Percentiles rank a stretch among this genome's conserved stretches.
These are phyloP conservation scores for Cydonia oblonga DNA, from an alignment of 331 rosid species.

Conservation along the genomic window DNA sequence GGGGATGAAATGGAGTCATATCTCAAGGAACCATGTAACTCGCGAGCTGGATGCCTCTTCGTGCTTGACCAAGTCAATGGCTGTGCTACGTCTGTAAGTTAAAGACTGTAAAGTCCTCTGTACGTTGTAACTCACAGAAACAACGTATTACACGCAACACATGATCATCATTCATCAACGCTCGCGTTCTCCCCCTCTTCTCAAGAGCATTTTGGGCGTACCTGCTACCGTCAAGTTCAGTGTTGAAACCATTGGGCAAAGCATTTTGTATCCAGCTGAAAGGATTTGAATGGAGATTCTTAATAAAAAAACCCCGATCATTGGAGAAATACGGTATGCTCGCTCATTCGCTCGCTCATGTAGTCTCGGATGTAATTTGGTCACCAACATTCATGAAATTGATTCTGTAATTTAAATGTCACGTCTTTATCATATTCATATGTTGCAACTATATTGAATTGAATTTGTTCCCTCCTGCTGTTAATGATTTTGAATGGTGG, in stretches of 20 bases:
- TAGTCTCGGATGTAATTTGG: conserved; percentile 34
- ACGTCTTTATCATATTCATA: neutral
- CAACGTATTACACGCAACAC: neutral
- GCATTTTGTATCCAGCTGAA: conserved; percentile 25
- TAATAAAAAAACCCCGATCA: neutral
- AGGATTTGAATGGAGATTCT: conserved; percentile 26
- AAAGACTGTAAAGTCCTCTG: conserved; percentile 24
- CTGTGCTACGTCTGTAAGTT: conserved; percentile 51
- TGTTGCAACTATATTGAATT: neutral
- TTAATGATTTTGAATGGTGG: neutral
- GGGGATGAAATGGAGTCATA: conserved; percentile 63
- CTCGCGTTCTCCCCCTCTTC: neutral
- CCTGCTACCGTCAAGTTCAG: conserved; percentile 13
- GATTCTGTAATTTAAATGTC: neutral
- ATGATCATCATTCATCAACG: neutral
- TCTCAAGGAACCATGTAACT: conserved; percentile 72
- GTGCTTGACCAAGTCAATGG: conserved; percentile 77
- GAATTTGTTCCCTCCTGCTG: neutral
- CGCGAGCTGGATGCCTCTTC: conserved; percentile 91
- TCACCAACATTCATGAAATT: neutral
- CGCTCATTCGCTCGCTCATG: neutral
- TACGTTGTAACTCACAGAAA: neutral
- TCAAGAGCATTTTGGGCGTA: conserved; percentile 9
- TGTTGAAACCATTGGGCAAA: conserved; percentile 24
- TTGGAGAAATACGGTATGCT: conserved; percentile 11